A percentile compares a stretch with the other conserved stretches of the same genome.
These are phyloP conservation scores for Gliomastix tumulicola DNA, from an alignment of 2,329 filamentous ascomycete genomes.

Conservation along the genomic window DNA sequence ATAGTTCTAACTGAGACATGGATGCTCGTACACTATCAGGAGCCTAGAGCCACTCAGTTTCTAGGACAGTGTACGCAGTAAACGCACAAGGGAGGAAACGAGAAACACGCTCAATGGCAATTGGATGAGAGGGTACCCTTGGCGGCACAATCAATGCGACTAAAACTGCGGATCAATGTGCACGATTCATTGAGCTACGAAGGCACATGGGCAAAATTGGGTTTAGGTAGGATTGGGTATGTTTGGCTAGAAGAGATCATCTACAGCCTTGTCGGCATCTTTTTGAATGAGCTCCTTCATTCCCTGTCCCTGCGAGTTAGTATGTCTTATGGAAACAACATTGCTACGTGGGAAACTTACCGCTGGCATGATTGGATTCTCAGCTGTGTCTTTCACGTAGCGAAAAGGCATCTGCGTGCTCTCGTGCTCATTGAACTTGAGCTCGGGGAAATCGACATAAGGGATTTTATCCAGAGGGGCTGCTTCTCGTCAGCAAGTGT, in stretches of 20 bases:
- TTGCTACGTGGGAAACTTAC: slow-evolving; percentile 43
- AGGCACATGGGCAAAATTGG: no score
- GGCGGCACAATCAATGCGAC: no score
- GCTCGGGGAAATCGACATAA: slow-evolving; percentile 83
- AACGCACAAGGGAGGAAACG: no score
- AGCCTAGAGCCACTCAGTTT: no score
- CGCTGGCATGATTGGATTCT: slow-evolving; percentile 83
- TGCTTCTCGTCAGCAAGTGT: slow-evolving; percentile 25
- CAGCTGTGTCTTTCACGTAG: slow-evolving; percentile 72
- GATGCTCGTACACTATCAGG: no score
- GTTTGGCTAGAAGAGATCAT: slow-evolving; percentile 63
- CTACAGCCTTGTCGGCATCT: slow-evolving; percentile 87
- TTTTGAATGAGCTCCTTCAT: slow-evolving; percentile 93
- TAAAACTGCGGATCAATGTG: no score
- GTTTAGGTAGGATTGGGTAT: no score
- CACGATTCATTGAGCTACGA: no score
- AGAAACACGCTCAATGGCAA: no score
- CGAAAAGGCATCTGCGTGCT: slow-evolving; percentile 97
- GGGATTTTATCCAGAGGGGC: slow-evolving; percentile 71
- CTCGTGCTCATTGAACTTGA: slow-evolving; percentile 85
- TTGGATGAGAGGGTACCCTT: no score
- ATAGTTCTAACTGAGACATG: no score
- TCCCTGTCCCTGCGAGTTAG: slow-evolving; percentile 52
- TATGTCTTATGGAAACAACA: background rate
- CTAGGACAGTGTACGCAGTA: no score